phyloP scores from a whole-genome alignment of 2,329 filamentous ascomycete genomes.

The Purpureocillium lavendulum region DNA sequence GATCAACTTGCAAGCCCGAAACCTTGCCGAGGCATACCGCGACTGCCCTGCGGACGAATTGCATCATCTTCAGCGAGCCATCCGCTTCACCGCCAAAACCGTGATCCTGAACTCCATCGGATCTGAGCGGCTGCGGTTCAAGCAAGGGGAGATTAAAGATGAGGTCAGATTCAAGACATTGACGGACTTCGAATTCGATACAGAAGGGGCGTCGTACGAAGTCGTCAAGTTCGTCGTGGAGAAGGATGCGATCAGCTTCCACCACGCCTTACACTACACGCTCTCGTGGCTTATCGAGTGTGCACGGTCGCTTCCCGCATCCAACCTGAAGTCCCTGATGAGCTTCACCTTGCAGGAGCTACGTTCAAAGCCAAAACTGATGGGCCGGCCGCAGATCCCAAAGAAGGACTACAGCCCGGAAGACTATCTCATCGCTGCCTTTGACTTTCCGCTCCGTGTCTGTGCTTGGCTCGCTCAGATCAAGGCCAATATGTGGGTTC shows the following conservation, averaged over 20 bases:
- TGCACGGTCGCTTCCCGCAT: constrained; percentile 64
- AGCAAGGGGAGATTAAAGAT: constrained; percentile 79
- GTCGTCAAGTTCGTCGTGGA: constrained; percentile 86
- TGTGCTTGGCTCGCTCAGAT: constrained; percentile 97
- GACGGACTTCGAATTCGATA: constrained; percentile 73
- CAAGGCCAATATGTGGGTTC: constrained; percentile 97
- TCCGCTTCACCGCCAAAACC: constrained; percentile 67
- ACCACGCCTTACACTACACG: constrained; percentile 93
- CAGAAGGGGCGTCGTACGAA: constrained; percentile 44
- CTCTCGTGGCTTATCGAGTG: constrained; percentile 93
- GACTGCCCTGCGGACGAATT: constrained; percentile 57
- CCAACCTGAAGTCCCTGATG: constrained; percentile 60
- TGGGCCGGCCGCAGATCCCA: constrained; percentile 50
- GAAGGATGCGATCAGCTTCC: constrained; percentile 88
- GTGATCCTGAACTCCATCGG: constrained; percentile 87
- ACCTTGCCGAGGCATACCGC: constrained; percentile 81
- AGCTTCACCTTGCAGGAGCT: constrained; percentile 66
- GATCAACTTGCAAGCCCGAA: constrained; percentile 84
- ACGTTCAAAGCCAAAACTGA: constrained; percentile 52
- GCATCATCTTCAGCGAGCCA: constrained; percentile 59
- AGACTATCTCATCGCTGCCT: constrained; percentile 76
- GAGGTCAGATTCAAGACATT: constrained; percentile 76
- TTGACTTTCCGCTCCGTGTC: constrained; percentile 88
- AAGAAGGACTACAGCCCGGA: constrained; percentile 54
- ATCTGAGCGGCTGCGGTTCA: constrained; percentile 78